These are phyloP conservation scores for Pterocarpus santalinus DNA, from an alignment of 306 rosid species.

Conservation along the genomic window DNA sequence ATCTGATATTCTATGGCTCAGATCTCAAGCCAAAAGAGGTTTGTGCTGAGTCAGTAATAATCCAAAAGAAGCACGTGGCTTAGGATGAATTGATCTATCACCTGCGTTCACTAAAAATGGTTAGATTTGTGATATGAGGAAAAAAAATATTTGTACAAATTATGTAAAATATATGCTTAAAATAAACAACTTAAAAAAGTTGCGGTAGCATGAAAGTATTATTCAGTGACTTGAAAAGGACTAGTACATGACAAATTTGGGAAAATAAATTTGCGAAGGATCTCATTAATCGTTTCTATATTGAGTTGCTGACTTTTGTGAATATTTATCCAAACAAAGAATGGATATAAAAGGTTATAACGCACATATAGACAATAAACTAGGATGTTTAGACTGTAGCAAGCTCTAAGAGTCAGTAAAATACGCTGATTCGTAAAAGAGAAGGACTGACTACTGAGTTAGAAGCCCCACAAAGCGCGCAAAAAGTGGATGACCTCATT, in stretches of 20 bases:
- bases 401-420: constrained; percentile 37
- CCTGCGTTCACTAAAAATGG: too few relatives aligned
- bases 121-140: too few relatives aligned
- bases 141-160: too few relatives aligned
- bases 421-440: constrained; percentile 31
- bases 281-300: neutral
- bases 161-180: neutral
- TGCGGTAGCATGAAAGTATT: neutral
- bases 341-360: constrained; percentile 17
- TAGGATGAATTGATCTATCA: neutral
- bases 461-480: constrained; percentile 1
- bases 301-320: neutral
- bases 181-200: neutral
- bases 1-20: neutral
- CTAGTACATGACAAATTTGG: neutral
- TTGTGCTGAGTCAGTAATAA: too few relatives aligned
- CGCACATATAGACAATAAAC: constrained; percentile 33
- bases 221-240: neutral
- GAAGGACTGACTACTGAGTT: neutral
- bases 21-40: neutral
- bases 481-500: constrained; percentile 41
- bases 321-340: constrained; percentile 42
- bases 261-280: constrained; percentile 9
- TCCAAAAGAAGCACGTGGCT: neutral
- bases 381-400: constrained; percentile 6